Percentiles rank a stretch among this genome's conserved stretches.
phyloP scores from a whole-genome alignment of 1,139 yeast genomes.

The Geotrichum aggregatum region DNA sequence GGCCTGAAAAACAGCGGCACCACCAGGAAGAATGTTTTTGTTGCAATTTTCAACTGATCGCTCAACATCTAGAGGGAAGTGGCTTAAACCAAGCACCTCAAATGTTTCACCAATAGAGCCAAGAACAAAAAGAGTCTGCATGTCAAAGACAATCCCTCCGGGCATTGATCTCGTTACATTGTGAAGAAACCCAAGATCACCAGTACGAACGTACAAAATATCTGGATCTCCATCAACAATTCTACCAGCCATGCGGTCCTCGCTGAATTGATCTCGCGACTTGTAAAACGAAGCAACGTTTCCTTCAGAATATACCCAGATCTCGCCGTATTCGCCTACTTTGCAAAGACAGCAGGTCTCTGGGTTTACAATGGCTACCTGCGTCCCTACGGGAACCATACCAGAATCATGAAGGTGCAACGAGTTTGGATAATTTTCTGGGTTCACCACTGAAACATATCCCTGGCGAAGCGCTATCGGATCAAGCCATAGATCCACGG shows the following conservation, averaged over 20 bases:
- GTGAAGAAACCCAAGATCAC: conserved; percentile 89
- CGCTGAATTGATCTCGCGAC: conserved; percentile 44
- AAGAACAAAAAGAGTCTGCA: conserved; percentile 79
- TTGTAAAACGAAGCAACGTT: conserved; percentile 61
- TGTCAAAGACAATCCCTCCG: conserved; percentile 44
- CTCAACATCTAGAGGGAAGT: conserved; percentile 84
- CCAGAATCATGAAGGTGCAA: conserved; percentile 89
- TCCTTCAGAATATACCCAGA: conserved; percentile 92
- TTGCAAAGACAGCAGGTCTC: conserved; percentile 78
- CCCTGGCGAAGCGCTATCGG: conserved; percentile 88
- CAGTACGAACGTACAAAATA: conserved; percentile 74
- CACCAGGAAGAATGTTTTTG: conserved; percentile 52
- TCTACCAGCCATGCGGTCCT: conserved; percentile 53
- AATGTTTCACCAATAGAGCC: conserved; percentile 86
- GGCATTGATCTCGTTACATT: conserved; percentile 48
- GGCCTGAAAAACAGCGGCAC: conserved; percentile 69
- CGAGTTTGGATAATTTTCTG: conserved; percentile 60
- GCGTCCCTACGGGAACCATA: conserved; percentile 91
- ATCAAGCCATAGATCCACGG: conserved; percentile 80
- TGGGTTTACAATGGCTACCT: conserved; percentile 91
- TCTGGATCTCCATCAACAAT: conserved; percentile 46
- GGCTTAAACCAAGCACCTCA: conserved; percentile 86
- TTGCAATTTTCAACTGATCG: conserved; percentile 66
- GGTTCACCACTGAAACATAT: conserved; percentile 74
- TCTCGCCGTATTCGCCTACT: conserved; percentile 93